phyloP scores from a whole-genome alignment of 2,329 filamentous ascomycete species.

The Colletotrichum plurivorum region DNA sequence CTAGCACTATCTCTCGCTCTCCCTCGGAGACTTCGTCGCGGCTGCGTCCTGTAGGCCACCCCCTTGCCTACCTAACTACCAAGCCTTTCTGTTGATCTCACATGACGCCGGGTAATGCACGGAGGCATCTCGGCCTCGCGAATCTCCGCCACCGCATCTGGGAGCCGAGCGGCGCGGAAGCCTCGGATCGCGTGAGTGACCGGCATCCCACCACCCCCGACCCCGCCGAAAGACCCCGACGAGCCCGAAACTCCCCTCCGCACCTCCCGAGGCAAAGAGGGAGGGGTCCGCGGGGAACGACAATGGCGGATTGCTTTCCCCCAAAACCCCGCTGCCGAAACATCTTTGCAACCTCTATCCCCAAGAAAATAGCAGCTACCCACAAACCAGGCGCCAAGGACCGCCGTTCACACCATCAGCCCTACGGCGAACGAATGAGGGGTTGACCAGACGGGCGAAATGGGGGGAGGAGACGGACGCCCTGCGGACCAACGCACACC shows the following conservation, averaged over 20 bases:
- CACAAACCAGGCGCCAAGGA: too few relatives aligned
- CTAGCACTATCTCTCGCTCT: too few relatives aligned
- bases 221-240: background rate
- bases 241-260: background rate
- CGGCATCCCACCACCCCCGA: conserved; percentile 2
- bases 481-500: background rate
- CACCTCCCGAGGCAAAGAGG: background rate
- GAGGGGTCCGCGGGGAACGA: background rate
- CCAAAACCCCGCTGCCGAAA: too few relatives aligned
- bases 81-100: conserved; percentile 15
- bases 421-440: conserved; percentile 12
- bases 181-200: background rate
- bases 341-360: too few relatives aligned
- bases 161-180: background rate
- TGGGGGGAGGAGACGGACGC: background rate
- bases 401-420: conserved; percentile 23
- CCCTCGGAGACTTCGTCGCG: too few relatives aligned
- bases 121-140: background rate
- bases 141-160: too few relatives aligned
- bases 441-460: background rate
- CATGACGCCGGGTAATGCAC: conserved; percentile 5
- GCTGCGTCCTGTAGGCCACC: too few relatives aligned
- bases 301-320: too few relatives aligned
- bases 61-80: too few relatives aligned
- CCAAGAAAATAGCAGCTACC: too few relatives aligned